Evolutionary conservation across 495 filamentous ascomycete species (phyloP), one percentile per base, ranked within the genome.

Genomic region (Trichocladium uniseriatum): DNA sequence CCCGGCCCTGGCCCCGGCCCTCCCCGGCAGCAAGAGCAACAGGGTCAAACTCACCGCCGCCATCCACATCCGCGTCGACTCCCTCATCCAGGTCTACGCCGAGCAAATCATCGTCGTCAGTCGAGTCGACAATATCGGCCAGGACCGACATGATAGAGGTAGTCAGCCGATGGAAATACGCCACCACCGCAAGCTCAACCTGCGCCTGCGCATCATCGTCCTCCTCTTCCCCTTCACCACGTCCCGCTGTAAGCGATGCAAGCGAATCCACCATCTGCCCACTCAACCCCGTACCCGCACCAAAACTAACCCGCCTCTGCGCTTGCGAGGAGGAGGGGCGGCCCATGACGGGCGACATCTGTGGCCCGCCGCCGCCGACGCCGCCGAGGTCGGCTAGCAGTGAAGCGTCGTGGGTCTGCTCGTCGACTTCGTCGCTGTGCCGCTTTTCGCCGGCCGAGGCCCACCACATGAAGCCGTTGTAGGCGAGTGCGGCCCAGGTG

Each of bases 391-490:
- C 77, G 38, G 60, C 73, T 21, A 78, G 65, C 11, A 78, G 69
- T 7, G 59, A 60, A 40, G 57, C 66, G 61, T 71, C 77, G 62
- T 61, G 65, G n/a, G 64, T 63, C 39, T 65, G 60, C 51, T 73
- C 71, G 34, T 79, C 73, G 18, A 72, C 63, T 34, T 75, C 67
- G 14, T 69, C 66, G 29, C 71, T 63, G 19, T 79, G 76, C 2
- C 82, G 75, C 62, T 86, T 80, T 65, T 97, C 92, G 40, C 92
- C 92, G 1, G 92, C 92, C 1, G 87, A 90, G 0, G 92, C 92
- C 92, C 92, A 98, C 91, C 91, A 98, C 69, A 96, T 90, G 71
- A 96, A 95, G 4, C 85, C 83, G 21, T 77, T 80, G 61, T 96
- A 97, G 8, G 90, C 90, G 11, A 95, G 77, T 6, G 87, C 86